These are phyloP conservation scores for Graphilbum fragrans DNA, from an alignment of 2,329 filamentous ascomycete genomes.

Conservation along the genomic window DNA sequence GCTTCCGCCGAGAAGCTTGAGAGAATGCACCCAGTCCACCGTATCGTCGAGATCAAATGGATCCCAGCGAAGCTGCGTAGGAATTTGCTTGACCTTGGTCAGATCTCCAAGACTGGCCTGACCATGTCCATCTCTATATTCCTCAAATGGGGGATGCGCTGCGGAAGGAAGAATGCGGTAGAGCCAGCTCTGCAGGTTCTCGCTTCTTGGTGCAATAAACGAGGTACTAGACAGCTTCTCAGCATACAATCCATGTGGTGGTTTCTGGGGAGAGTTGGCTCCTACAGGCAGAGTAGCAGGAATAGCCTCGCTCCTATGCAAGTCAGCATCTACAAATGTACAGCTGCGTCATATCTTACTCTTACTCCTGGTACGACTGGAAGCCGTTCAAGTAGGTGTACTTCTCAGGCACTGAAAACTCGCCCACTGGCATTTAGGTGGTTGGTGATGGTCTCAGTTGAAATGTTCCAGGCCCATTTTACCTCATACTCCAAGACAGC, in stretches of 20 bases:
- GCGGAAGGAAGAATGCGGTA: slow-evolving; percentile 57
- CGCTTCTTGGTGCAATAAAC: slow-evolving; percentile 55
- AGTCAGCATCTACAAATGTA: background rate
- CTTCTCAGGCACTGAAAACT: slow-evolving; percentile 34
- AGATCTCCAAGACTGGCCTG: background rate
- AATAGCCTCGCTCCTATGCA: slow-evolving; percentile 57
- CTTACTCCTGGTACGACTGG: slow-evolving; percentile 63
- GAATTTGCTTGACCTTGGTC: slow-evolving; percentile 43
- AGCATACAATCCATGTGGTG: slow-evolving; percentile 64
- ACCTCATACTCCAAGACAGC: no score
- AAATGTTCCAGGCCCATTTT: no score
- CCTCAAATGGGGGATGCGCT: slow-evolving; percentile 29
- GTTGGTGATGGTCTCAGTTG: no score
- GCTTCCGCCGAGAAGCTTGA: slow-evolving; percentile 63
- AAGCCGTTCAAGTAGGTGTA: slow-evolving; percentile 74
- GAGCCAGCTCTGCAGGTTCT: slow-evolving; percentile 61
- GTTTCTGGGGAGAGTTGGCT: slow-evolving; percentile 72
- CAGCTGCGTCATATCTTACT: background rate
- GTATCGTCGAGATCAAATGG: slow-evolving; percentile 53
- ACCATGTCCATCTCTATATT: background rate
- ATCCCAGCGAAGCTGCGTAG: slow-evolving; percentile 71
- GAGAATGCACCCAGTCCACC: slow-evolving; percentile 37
- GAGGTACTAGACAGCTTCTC: slow-evolving; percentile 65
- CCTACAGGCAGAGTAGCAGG: slow-evolving; percentile 61
- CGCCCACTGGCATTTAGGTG: slow-evolving; percentile 34